Evolutionary conservation across 2,329 filamentous ascomycete genomes (phyloP).

Genomic region (Pestalotiopsis sp.): DNA sequence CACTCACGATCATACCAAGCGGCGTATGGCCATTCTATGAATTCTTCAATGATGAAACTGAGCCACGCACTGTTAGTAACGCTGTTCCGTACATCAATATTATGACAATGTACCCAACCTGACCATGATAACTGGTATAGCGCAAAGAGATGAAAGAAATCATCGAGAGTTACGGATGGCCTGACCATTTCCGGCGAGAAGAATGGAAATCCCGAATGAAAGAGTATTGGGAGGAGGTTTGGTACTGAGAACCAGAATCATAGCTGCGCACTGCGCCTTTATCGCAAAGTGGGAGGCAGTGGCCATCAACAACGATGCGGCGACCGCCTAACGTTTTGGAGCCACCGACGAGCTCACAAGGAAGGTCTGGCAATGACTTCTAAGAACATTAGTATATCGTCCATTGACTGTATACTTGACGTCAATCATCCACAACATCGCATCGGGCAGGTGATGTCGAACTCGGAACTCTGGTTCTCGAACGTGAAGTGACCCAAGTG

Average conservation of each 20-base stretch:
- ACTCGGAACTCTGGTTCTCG: background rate
- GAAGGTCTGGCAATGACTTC: too few relatives aligned
- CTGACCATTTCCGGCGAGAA: background rate
- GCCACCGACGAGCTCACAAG: too few relatives aligned
- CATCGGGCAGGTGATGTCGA: background rate
- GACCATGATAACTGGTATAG: background rate
- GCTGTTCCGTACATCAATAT: background rate
- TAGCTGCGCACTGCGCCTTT: background rate
- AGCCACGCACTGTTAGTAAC: background rate
- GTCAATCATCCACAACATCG: background rate
- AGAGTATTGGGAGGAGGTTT: background rate
- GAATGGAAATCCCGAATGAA: background rate
- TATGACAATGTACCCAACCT: background rate
- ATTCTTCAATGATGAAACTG: background rate
- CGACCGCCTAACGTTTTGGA: too few relatives aligned
- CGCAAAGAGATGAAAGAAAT: background rate
- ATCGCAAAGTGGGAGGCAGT: background rate
- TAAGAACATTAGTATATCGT: background rate
- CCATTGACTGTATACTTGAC: background rate
- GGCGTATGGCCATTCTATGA: background rate
- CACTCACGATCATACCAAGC: background rate
- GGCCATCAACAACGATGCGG: background rate
- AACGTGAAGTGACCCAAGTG: background rate
- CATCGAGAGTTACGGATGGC: background rate
- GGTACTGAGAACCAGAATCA: background rate